Evolutionary conservation across 2,329 filamentous ascomycete species (phyloP).

Genomic region (Exophiala xenobiotica): DNA sequence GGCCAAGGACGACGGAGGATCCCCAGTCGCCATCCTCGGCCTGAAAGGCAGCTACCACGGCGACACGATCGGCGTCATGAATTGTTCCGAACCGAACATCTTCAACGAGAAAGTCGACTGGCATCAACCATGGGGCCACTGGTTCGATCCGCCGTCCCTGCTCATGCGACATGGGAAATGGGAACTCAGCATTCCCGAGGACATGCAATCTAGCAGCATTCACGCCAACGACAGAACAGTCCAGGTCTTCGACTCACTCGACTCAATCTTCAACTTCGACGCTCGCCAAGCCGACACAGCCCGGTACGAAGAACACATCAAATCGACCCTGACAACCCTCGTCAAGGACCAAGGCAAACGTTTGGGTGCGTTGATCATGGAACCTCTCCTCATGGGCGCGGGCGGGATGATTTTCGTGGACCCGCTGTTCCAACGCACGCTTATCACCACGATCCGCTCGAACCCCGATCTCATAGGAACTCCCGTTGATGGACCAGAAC

Average conservation of each 20-base stretch:
- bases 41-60: constrained; percentile 81
- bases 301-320: constrained; percentile 63
- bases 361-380: constrained; percentile 76
- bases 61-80: constrained; percentile 87
- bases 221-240: too few species aligned
- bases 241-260: constrained; percentile 49
- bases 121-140: constrained; percentile 75
- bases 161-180: constrained; percentile 66
- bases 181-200: constrained; percentile 37
- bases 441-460: constrained; percentile 66
- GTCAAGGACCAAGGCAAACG: constrained; percentile 57
- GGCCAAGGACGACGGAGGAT: constrained; percentile 49
- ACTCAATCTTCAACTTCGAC: constrained; percentile 61
- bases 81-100: constrained; percentile 72
- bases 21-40: constrained; percentile 66
- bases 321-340: constrained; percentile 53
- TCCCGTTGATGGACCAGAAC: background rate
- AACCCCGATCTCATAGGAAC: constrained; percentile 55
- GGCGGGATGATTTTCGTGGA: constrained; percentile 84
- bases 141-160: constrained; percentile 77
- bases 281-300: constrained; percentile 48
- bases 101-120: constrained; percentile 84
- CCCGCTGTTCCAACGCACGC: constrained; percentile 73
- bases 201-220: constrained; percentile 4
- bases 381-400: constrained; percentile 76